Percentiles rank a stretch among this genome's conserved stretches.
Conservation (phyloP, 441 rosid genomes). For the Pelargonium fulgidum region DNA sequence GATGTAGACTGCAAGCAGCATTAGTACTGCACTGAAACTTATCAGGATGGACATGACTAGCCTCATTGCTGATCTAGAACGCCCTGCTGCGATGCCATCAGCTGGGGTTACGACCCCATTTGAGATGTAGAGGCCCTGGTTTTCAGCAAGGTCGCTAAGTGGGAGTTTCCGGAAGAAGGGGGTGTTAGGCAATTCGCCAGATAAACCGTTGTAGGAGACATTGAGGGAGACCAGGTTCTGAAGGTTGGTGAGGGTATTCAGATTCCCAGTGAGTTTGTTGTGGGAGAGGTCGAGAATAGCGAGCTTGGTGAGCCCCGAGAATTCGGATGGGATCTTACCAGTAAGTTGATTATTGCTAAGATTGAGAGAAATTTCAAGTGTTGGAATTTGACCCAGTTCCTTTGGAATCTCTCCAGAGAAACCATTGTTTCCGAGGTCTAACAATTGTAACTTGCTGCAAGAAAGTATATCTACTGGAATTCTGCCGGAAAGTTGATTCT, state of each 20-base stretch:
- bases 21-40: slow-evolving; percentile 51
- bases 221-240: slow-evolving; percentile 82
- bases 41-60: slow-evolving; percentile 64
- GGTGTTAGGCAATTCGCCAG: slow-evolving; percentile 72
- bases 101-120: slow-evolving; percentile 37
- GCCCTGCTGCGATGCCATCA: slow-evolving; percentile 28
- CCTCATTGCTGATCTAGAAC: slow-evolving; percentile 45
- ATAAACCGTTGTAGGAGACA: slow-evolving; percentile 75
- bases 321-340: slow-evolving; percentile 57
- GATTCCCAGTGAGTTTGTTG: slow-evolving; percentile 56
- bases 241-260: slow-evolving; percentile 50
- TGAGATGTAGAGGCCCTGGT: slow-evolving; percentile 54
- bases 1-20: slow-evolving; percentile 55
- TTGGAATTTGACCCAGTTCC: slow-evolving; percentile 61
- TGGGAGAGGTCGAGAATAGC: slow-evolving; percentile 77
- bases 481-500: slow-evolving; percentile 56
- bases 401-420: slow-evolving; percentile 69
- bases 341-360: slow-evolving; percentile 71
- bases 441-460: slow-evolving; percentile 65
- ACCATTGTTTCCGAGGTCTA: slow-evolving; percentile 61
- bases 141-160: slow-evolving; percentile 56
- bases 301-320: slow-evolving; percentile 65
- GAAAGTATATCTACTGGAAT: slow-evolving; percentile 68
- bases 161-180: slow-evolving; percentile 73
- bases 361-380: slow-evolving; percentile 74